Conservation (phyloP, 2,329 filamentous ascomycete genomes). For the Sphaerulina populicola region DNA sequence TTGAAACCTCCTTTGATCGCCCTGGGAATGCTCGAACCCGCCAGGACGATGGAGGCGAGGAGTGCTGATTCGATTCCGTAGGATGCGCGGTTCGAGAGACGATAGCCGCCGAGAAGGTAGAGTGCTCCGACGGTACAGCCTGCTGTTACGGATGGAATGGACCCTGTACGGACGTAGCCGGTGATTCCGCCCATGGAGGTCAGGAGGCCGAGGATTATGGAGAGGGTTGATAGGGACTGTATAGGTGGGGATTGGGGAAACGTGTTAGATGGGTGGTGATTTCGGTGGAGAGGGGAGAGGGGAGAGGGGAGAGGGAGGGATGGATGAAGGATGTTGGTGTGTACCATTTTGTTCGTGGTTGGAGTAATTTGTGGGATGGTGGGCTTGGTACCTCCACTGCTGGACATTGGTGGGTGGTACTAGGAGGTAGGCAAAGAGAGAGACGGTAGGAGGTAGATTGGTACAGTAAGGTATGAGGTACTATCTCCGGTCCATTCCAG, state of each 20-base stretch:
- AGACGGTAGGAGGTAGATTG: not conserved
- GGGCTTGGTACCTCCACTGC: conserved; percentile 4
- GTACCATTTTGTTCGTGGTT: conserved; percentile 7
- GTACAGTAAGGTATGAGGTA: not conserved
- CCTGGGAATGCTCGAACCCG: conserved; percentile 73
- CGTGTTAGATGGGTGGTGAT: not conserved
- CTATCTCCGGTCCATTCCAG: not conserved
- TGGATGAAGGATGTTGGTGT: not conserved
- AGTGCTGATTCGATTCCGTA: conserved; percentile 88
- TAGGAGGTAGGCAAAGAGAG: not conserved
- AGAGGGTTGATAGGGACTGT: conserved; percentile 42
- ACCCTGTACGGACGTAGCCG: conserved; percentile 77
- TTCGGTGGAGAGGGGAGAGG: not conserved
- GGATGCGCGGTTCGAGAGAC: conserved; percentile 63
- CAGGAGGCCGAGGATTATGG: conserved; percentile 68
- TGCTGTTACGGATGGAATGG: conserved; percentile 75
- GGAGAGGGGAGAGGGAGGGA: not conserved
- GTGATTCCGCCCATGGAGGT: conserved; percentile 81
- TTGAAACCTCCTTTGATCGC: conserved; percentile 70
- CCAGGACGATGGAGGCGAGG: conserved; percentile 76
- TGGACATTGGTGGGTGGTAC: conserved; percentile 8
- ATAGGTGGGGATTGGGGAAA: not conserved
- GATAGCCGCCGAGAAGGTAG: conserved; percentile 72
- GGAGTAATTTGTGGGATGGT: conserved; percentile 2
- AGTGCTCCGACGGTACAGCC: conserved; percentile 72